Base-by-base conservation (phyloP, 805 yeast genomes). In the Metschnikowia arizonensis region DNA sequence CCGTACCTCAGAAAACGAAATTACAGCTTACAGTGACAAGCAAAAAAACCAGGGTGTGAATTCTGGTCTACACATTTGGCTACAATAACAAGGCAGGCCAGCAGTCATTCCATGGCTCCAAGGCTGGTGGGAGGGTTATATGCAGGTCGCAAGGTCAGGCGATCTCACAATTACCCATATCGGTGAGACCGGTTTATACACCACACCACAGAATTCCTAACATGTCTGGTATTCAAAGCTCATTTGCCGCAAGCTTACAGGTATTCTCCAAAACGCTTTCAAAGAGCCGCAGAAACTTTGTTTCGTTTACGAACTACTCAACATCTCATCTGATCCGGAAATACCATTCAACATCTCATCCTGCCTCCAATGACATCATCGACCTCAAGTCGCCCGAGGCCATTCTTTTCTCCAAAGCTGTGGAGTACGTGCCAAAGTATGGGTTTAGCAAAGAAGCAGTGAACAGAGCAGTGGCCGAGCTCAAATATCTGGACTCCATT, bases 361-460 rank as follows among this genome's bases (percentile, higher is more conserved):
- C 68, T 11, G 50, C 58, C 2, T 63, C 73, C 28, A 68, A 69
- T 47, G 21, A 51, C 15, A 68, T 69, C 24, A 53, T 69, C 31
- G 58, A 65, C 46, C 44, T 47, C 14, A 53, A 56, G 25, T 53
- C 63, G 4, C 60, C 75, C 7, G 80, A 77, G 47, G 61, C 69
- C 32, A 61, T 63, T 36, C 68, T 82, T 25, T 59, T 70, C 42
- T 52, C 60, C 33, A 63, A 65, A 45, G 64, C 76, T 1, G 42
- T 69, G 8, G 65, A 62, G 18, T 59, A 58, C 42, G 77, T 82
- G 24, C 85, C 85, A 5, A 53, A 58, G 33, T 62, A 57, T 41
- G 88, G 88, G 4, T 81, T 82, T 61, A 57, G 66, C 18, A 62
- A 67, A 17, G 60, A 57, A 39, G 74, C 84, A 28, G 65, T 83